phyloP scores from a whole-genome alignment of 441 rosid species.

The Populus tomentosa region DNA sequence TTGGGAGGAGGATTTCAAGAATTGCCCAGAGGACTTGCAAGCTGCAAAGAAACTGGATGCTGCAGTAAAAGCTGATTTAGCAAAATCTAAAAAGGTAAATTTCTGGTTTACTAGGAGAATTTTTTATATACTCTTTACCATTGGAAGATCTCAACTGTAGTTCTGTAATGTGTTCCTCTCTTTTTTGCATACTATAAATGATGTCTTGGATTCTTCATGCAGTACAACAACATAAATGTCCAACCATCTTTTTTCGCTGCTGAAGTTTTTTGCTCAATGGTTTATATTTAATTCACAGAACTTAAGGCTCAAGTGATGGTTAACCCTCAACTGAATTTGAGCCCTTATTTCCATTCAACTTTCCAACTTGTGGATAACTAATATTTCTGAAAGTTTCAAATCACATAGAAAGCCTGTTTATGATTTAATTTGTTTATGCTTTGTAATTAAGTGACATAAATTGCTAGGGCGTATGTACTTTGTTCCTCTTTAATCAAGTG shows the following conservation, averaged over 20 bases:
- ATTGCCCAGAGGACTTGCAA: slow-evolving; percentile 52
- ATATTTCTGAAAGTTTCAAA: neutral
- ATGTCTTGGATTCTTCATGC: neutral
- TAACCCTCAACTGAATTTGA: neutral
- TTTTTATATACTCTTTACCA: neutral
- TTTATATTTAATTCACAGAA: neutral
- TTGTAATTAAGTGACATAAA: neutral
- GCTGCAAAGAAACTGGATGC: slow-evolving; percentile 69
- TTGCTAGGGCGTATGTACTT: neutral
- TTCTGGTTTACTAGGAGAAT: neutral
- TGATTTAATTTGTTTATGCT: neutral
- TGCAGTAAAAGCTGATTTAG: slow-evolving; percentile 49
- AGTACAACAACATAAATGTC: neutral
- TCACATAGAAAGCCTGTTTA: neutral
- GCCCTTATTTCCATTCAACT: neutral
- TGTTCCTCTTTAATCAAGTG: neutral
- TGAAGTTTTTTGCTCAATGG: neutral
- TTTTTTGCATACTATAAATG: neutral
- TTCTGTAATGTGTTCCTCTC: neutral
- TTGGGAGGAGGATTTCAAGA: slow-evolving; percentile 44
- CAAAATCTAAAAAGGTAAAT: slow-evolving; percentile 69
- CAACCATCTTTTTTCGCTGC: neutral
- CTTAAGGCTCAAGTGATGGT: neutral
- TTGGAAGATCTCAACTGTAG: neutral
- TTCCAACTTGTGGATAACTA: neutral